Evolutionary conservation across 495 filamentous ascomycete species (phyloP), one percentile per base, ranked within the genome.

Genomic region (Talaromyces wortmannii): DNA sequence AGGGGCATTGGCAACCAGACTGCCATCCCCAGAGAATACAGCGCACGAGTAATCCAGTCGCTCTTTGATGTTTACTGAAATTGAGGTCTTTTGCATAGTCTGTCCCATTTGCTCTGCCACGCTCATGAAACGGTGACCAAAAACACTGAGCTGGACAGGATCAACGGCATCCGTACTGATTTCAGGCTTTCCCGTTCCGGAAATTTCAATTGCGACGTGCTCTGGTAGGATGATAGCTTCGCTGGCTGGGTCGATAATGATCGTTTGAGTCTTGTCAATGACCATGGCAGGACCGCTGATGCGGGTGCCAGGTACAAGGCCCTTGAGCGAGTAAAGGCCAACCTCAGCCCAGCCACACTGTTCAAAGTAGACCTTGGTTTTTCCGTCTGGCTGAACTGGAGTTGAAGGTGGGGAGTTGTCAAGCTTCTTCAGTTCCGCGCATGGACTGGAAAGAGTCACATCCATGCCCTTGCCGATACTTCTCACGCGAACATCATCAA

Each of bases 51-150:
- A 98, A 63, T 98, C 94, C 4, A 98, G 80, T 4, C 94, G 85
- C 70, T 98, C 94, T 63, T 98, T 98, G 62, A 98, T 92, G 65
- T 98, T 98, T 5, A 94, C 97, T 56, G 89, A 95, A 50, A 98
- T 92, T 59, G 89, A 92, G 0, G 94, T 98, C 78, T 97, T 98
- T 61, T 98, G 94, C 31, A 98, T 75, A 4, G 94, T 92, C 53
- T 90, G 78, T 5, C 94, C 94, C 94, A 97, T 97, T 66, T 97
- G 92, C 70, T 98, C 94, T 6, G 94, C 94, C 64, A 98, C 97
- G 12, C 92, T 91, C 94, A 98, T 98, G 74, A 98, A 98, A 2
- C 94, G 78, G 67, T 98, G 92, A 1, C 90, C 91, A 62, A 98
- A 98, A 55, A 98, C 95, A 67, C 86, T 95, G 7, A 98, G 82